These are phyloP conservation scores for Trichoderma sp. DNA, from an alignment of 2,329 filamentous ascomycete genomes.

Conservation along the genomic window DNA sequence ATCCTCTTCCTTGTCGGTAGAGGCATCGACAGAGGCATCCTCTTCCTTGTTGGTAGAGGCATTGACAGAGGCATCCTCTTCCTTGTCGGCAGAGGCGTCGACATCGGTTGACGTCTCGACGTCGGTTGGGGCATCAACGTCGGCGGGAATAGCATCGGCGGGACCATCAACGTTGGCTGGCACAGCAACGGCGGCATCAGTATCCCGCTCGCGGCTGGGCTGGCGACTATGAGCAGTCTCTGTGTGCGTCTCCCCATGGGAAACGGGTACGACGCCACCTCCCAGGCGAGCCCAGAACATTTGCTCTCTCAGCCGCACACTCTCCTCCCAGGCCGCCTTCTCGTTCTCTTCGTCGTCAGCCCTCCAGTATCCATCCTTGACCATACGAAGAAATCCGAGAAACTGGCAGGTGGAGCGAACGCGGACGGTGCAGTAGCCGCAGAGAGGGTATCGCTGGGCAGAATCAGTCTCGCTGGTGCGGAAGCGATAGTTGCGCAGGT, in stretches of 20 bases:
- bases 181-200: neutral
- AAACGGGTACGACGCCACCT: constrained; percentile 77
- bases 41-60: neutral
- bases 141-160: neutral
- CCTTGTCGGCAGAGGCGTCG: neutral
- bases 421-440: constrained; percentile 79
- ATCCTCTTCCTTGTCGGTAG: neutral
- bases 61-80: neutral
- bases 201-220: constrained; percentile 33
- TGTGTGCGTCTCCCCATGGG: constrained; percentile 28
- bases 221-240: constrained; percentile 35
- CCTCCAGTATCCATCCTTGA: constrained; percentile 89
- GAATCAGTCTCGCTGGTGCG: constrained; percentile 81
- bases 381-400: constrained; percentile 82
- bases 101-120: neutral
- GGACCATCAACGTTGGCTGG: neutral
- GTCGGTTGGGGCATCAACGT: neutral
- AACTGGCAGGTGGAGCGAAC: constrained; percentile 90
- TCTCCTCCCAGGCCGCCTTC: constrained; percentile 91
- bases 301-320: constrained; percentile 80
- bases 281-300: constrained; percentile 98
- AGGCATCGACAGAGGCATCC: neutral
- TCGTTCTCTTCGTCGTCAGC: constrained; percentile 80
- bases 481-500: constrained; percentile 82
- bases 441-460: constrained; percentile 85